These are phyloP conservation scores for Raddia guianensis DNA, from an alignment of 176 grass and related monocot species.

Conservation along the genomic window DNA sequence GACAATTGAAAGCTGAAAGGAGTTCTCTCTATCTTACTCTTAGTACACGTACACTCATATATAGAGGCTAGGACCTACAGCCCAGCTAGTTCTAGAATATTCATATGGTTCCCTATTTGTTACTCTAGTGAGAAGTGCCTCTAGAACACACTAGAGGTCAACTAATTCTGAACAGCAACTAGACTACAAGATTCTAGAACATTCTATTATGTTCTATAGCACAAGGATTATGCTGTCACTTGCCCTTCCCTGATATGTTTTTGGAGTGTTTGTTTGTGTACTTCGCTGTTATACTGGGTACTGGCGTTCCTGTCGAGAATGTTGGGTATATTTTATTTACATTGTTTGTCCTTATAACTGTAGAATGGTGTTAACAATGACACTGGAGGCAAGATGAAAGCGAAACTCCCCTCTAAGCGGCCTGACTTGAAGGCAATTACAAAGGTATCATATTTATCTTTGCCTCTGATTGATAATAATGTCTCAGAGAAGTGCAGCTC, in stretches of 20 bases:
- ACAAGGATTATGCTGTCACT: no score
- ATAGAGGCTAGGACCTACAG: no score
- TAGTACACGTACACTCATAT: no score
- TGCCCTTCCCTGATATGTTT: not conserved
- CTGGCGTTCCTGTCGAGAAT: not conserved
- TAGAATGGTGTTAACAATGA: conserved; percentile 37
- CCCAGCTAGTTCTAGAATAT: no score
- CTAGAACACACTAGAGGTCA: no score
- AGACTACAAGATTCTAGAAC: no score
- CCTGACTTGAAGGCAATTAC: conserved; percentile 73
- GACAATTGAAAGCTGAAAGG: no score
- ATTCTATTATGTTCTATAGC: no score
- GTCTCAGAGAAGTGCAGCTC: not conserved
- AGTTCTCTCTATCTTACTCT: no score
- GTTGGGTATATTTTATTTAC: not conserved
- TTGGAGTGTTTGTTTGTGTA: not conserved
- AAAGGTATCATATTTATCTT: conserved; percentile 39
- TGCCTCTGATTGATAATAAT: not conserved
- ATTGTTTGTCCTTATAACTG: conserved; percentile 21
- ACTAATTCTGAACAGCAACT: no score
- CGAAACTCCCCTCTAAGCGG: conserved; percentile 53
- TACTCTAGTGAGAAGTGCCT: no score
- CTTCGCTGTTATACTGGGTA: not conserved
- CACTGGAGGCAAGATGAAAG: conserved; percentile 33
- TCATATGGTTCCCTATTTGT: no score